These are phyloP conservation scores for Rhynchospora pubera DNA, from an alignment of 176 grass and related monocot genomes.

Conservation along the genomic window DNA sequence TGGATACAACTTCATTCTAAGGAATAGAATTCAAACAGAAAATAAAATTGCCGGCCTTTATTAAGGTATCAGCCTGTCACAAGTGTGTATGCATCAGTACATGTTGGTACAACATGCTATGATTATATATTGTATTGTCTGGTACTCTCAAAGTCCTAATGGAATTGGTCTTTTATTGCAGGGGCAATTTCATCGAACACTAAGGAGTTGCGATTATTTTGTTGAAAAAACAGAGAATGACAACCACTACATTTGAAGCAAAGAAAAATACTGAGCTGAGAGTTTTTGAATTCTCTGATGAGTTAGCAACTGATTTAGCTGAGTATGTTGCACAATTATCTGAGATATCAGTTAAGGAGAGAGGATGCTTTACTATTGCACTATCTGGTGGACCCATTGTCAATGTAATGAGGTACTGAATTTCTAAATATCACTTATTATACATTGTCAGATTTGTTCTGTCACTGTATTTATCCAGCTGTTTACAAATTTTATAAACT, in stretches of 20 bases:
- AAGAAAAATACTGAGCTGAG: constrained; percentile 66
- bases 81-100: not conserved
- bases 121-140: constrained; percentile 11
- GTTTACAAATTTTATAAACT: not conserved
- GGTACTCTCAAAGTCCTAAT: constrained; percentile 23
- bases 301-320: constrained; percentile 71
- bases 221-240: constrained; percentile 33
- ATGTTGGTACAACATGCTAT: constrained; percentile 1
- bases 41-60: not conserved
- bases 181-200: constrained; percentile 26
- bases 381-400: constrained; percentile 73
- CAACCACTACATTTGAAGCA: constrained; percentile 37
- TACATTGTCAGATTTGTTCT: not conserved
- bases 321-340: constrained; percentile 89
- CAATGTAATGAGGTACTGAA: constrained; percentile 63
- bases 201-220: constrained; percentile 21
- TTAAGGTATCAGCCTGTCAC: not conserved
- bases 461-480: too few relatives aligned
- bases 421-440: constrained; percentile 7
- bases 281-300: constrained; percentile 72
- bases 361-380: constrained; percentile 81
- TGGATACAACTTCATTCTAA: not conserved
- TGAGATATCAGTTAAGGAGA: constrained; percentile 93
- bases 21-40: not conserved
- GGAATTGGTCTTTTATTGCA: constrained; percentile 27